Conservation (phyloP, 176 grass and related monocot genomes). For the Musa troglodytarum region DNA sequence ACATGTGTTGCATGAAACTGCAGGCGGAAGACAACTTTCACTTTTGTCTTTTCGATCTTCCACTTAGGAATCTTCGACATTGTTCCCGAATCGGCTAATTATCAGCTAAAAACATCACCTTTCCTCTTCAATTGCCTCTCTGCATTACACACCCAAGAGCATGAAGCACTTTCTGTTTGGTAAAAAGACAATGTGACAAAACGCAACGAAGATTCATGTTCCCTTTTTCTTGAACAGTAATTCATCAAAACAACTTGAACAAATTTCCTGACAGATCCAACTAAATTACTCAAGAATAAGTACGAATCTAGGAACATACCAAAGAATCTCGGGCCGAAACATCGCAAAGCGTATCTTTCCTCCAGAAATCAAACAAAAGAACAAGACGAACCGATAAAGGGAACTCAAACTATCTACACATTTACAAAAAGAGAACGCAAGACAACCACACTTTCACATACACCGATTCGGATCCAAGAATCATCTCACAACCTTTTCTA, state of each 20-base stretch:
- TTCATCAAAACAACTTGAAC: neutral
- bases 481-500: neutral
- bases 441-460: neutral
- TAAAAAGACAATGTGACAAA: neutral
- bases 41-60: slow-evolving; percentile 94
- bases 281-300: neutral
- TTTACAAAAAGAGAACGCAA: neutral
- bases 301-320: neutral
- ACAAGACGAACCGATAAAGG: neutral
- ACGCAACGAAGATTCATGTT: neutral
- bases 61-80: slow-evolving; percentile 97
- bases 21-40: slow-evolving; percentile 93
- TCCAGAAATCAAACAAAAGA: neutral
- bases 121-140: slow-evolving; percentile 25
- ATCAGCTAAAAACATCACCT: slow-evolving; percentile 19
- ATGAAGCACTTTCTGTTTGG: slow-evolving; percentile 24
- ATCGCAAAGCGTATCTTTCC: neutral
- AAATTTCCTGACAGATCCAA: neutral
- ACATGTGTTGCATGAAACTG: slow-evolving; percentile 97
- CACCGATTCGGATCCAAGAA: neutral
- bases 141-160: slow-evolving; percentile 14
- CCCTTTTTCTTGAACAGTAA: neutral
- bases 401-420: neutral
- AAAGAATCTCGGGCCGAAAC: neutral
- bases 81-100: slow-evolving; percentile 29